A percentile compares a stretch with the other conserved stretches of the same genome.
Evolutionary conservation across 345 rosid genomes (phyloP).

Genomic region (Aethionema arabicum): DNA sequence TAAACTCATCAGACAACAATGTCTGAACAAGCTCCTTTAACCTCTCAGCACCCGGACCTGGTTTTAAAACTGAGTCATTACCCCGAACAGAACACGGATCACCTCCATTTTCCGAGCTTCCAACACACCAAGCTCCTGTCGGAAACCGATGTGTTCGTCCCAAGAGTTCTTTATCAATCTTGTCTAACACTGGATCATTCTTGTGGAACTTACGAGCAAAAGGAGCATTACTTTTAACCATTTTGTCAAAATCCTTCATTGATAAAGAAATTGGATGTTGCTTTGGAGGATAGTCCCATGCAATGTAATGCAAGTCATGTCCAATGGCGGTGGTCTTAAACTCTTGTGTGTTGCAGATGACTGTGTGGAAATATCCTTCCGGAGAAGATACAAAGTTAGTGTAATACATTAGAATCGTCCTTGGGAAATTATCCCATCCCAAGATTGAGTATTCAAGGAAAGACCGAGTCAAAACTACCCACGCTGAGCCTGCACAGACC

Average conservation of each 20-base stretch:
- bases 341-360: conserved; percentile 76
- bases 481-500: conserved; percentile 67
- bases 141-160: conserved; percentile 55
- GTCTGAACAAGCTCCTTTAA: conserved; percentile 50
- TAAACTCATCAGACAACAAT: conserved; percentile 56
- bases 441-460: conserved; percentile 71
- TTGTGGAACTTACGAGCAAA: conserved; percentile 82
- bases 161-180: conserved; percentile 75
- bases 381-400: conserved; percentile 90
- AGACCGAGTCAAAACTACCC: conserved; percentile 90
- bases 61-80: conserved; percentile 50
- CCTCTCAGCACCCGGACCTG: conserved; percentile 74
- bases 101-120: conserved; percentile 32
- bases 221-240: conserved; percentile 78
- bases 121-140: conserved; percentile 63
- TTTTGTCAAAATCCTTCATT: conserved; percentile 51
- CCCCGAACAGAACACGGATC: conserved; percentile 16
- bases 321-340: conserved; percentile 73
- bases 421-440: conserved; percentile 96
- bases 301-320: conserved; percentile 90
- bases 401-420: conserved; percentile 81
- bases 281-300: conserved; percentile 93
- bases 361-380: conserved; percentile 89
- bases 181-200: conserved; percentile 63
- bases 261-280: conserved; percentile 90